Evolutionary conservation across 2,329 filamentous ascomycete genomes (phyloP), one percentile per base, ranked within the genome.

Genomic region (Diaporthe citri): DNA sequence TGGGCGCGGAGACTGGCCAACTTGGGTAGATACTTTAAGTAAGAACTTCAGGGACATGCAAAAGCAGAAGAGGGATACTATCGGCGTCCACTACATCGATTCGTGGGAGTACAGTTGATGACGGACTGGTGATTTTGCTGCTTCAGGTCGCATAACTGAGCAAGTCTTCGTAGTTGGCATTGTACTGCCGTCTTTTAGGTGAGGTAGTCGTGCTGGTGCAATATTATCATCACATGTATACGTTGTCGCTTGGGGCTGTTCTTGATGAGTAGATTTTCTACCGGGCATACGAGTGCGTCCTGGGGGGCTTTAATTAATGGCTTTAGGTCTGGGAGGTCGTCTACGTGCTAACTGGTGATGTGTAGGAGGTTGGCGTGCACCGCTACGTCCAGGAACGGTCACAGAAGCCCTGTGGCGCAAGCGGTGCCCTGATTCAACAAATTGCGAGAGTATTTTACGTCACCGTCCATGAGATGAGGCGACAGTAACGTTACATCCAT

Each of bases 121-220:
- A 92, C 0, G 95, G 94, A 17, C 95, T 88, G 0, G 94, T 96
- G 77, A 93, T 95, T 81, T 92, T 93, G 82, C 92, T 93, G 80
- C 97, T 97, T 77, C 93, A 92, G 56, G 93, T 93, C 28, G 94
- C 95, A 82, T 95, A 97, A 77, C 87, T 89, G 28, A 97, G 91
- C 0, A 97, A 90, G 78, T 96, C 93, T 59, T 91, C 88, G 80
- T 95, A 94, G 4, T 89, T 89, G 66, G 97, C 89, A 12, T 87
- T 83, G 78, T 89, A 87, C 80, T 86, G 88, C 2, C 87, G 84
- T 6, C 83, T 84, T 10, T 87, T 81, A 6, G 90, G 87, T 77
- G 90, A 90, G 28, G 84, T 85, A 8, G 91, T 92, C 1, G 89
- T 88, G 3, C 90, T 88, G 1, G 91, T 92, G 34, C 88, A 13